phyloP scores from a whole-genome alignment of 1,284 basidiomycete genomes.

The Ganoderma boninense region DNA sequence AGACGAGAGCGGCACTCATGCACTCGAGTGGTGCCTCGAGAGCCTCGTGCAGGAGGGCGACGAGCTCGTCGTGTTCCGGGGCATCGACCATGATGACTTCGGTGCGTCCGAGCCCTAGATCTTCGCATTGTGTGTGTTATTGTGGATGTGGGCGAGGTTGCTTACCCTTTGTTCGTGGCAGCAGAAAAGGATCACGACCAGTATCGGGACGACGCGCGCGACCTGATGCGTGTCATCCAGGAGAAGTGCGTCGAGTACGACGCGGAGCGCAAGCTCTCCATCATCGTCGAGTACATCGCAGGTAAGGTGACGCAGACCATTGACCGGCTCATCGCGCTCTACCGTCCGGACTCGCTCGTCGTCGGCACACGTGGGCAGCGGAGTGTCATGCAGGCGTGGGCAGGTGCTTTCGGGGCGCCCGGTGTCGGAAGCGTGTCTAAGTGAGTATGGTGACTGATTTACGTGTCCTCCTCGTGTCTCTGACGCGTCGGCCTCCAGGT shows the following conservation, averaged over 20 bases:
- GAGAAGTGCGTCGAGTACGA: constrained; percentile 85
- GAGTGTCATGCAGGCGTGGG: constrained; percentile 64
- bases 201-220: constrained; percentile 88
- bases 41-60: constrained; percentile 92
- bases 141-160: not conserved
- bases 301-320: constrained; percentile 91
- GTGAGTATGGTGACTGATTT: constrained; percentile 42
- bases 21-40: constrained; percentile 91
- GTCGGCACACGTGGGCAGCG: constrained; percentile 89
- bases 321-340: constrained; percentile 92
- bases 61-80: constrained; percentile 92
- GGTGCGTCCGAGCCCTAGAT: constrained; percentile 49
- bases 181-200: constrained; percentile 83
- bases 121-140: not conserved
- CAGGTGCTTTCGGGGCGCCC: constrained; percentile 62
- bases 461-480: constrained; percentile 3
- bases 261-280: constrained; percentile 83
- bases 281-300: constrained; percentile 94
- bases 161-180: not conserved
- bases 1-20: constrained; percentile 87
- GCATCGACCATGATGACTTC: constrained; percentile 86
- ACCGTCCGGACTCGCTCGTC: constrained; percentile 93
- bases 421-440: constrained; percentile 75
- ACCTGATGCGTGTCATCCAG: constrained; percentile 84
- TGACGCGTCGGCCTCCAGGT: constrained; percentile 51